Percentiles rank a stretch among this genome's conserved stretches.
Evolutionary conservation across 83 land plant species (phyloP).

Genomic region (Thuja plicata): DNA sequence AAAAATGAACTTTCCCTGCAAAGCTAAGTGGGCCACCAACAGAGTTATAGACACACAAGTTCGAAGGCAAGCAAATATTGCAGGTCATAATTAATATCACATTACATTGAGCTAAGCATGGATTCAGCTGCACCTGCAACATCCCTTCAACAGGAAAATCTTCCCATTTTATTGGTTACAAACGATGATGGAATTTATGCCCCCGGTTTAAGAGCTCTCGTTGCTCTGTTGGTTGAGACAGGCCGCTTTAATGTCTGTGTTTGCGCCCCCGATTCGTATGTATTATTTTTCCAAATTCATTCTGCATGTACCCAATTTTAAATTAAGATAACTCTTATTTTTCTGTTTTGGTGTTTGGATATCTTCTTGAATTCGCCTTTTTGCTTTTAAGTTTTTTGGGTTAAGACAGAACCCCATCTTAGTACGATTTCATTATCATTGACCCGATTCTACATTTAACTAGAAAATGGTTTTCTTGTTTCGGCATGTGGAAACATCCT

Average conservation of each 20-base stretch:
- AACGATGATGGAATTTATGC: conserved; percentile 96
- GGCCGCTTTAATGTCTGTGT: conserved; percentile 55
- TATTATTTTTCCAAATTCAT: conserved; percentile 1
- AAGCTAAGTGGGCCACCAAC: too few species aligned
- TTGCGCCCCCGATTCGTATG: conserved; percentile 90
- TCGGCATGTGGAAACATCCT: too few species aligned
- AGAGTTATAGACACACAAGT: too few species aligned
- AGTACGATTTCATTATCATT: background rate
- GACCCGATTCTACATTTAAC: background rate
- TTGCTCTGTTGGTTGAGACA: conserved; percentile 56
- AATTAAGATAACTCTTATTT: background rate
- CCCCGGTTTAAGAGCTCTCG: conserved; percentile 71
- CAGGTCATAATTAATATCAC: background rate
- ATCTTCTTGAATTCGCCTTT: background rate
- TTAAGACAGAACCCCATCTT: background rate
- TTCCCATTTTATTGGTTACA: conserved; percentile 61
- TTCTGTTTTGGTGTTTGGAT: background rate
- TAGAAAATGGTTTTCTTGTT: background rate
- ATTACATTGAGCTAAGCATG: background rate
- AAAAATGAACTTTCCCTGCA: too few species aligned
- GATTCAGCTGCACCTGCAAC: background rate
- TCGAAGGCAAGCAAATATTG: background rate
- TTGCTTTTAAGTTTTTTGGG: background rate
- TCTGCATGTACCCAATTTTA: background rate
- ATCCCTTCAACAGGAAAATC: background rate